Base-by-base conservation (phyloP, 1,284 basidiomycete species). In the Malassezia japonica region DNA sequence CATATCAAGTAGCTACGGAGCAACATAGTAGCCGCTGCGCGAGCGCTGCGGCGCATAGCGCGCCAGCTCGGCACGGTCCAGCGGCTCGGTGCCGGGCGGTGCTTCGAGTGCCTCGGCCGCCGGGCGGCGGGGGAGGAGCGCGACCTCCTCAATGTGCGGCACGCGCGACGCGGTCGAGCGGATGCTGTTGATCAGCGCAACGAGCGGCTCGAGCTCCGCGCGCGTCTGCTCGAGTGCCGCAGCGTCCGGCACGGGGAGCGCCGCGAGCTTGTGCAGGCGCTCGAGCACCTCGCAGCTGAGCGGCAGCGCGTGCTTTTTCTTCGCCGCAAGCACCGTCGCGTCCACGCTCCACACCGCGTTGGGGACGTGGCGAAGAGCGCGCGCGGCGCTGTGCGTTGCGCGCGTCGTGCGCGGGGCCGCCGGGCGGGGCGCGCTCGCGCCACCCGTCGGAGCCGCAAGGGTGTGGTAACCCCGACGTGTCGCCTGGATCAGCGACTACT, bases 251-350 rank as follows among this genome's bases (percentile, higher is more conserved):
- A 36, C 13, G 10, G 44, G 18, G 25, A 62, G 40, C 7, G 58
- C 60, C 15, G 59, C 48, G 10, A 61, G 53, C 25, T 46, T 37
- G 50, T 50, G 50, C 35, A 62, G 34, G 21, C 45, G 46, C 23
- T 18, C 29, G 20, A 62, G 55, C 33, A 27, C 16, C 27, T 47
- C 55, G 12, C n/a, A n/a, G 15, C 42, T 47, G 1, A 61, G 48
- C 15, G 29, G 21, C 15, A 31, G 37, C 28, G 31, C 25, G 10
- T 20, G 10, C 4, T n/a, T 9, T 23, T 16, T 15, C 33, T 24
- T 23, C 27, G 50, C 33, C 16, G 46, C 31, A 1, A 12, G 28
- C 4, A 61, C 20, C 6, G 51, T 27, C 18, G 44, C 42, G 6
- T 38, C 21, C 3, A 62, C 49, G 33, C 52, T 56, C 60, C 60